Base-by-base conservation (phyloP, 2,329 filamentous ascomycete species). In the Aspergillus transmontanensis region DNA sequence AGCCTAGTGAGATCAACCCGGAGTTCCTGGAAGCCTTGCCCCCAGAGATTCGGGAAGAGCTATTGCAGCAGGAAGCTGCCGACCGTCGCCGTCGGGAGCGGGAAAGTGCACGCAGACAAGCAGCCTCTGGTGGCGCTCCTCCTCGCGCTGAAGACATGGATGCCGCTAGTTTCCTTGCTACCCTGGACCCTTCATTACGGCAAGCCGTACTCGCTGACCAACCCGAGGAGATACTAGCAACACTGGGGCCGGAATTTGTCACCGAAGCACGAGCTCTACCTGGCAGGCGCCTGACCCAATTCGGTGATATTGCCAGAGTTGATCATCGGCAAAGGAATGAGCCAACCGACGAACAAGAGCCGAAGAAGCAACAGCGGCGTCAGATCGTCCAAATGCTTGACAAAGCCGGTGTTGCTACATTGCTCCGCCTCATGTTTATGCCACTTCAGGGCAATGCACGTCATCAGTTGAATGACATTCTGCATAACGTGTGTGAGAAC, bases 371-470 rank as follows among this genome's bases (percentile, higher is more conserved):
- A 43, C 90, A 91, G 71, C 89, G 92, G 62, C 90, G 91, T 65
- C 89, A 92, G 26, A 91, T 96, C 62, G 91, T 97, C 28, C 95
- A 99, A 76, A 97, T 99, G 90, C 87, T 99, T 34, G 95, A 99
- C 78, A 97, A 97, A 79, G 87, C 94, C 54, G 95, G 96, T 30
- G 90, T 99, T 68, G 95, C 96, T 30, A 98, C 95, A n/a, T 83
- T 99, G 39, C 85, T 99, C 50, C 92, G 96, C n/a, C 86, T 99
- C 11, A 97, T 99, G 94, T 99, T 99, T 76, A 93, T 98, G 71
- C 91, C 92, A 55, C 92, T 97, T 68, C 92, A 94, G 67, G 92
- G 92, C 26, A 95, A 92, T 65, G 90, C 95, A 56, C 92, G 93
- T 68, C 88, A 86, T 65, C 91, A 93, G 64, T 84, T 99, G 59